Conservation (phyloP, 2,329 filamentous ascomycete species). For the Neocatenulostroma microsporum region DNA sequence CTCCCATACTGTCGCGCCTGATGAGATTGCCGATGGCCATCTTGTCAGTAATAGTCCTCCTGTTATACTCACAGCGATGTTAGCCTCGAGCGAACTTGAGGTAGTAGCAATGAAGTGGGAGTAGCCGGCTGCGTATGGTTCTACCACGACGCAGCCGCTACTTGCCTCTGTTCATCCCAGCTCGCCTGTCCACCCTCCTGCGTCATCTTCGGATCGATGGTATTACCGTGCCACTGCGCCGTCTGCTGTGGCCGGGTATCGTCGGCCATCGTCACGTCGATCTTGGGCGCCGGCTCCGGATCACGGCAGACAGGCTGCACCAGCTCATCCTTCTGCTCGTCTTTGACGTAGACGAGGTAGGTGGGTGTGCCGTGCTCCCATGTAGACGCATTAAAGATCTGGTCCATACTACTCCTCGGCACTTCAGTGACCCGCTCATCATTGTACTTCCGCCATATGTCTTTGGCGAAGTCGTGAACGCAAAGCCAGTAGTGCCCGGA, state of each 20-base stretch:
- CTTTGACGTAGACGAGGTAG: conserved; percentile 74
- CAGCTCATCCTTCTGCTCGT: conserved; percentile 52
- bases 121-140: too few relatives aligned
- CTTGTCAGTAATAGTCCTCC: too few relatives aligned
- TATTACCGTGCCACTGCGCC: too few relatives aligned
- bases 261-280: too few relatives aligned
- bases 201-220: conserved; percentile 7
- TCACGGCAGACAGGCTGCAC: conserved; percentile 40
- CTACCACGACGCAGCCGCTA: conserved; percentile 9
- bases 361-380: conserved; percentile 65
- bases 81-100: too few relatives aligned
- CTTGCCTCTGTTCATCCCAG: conserved; percentile 12
- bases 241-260: too few relatives aligned
- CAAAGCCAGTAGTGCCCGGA: conserved; percentile 94
- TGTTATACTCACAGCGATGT: too few relatives aligned
- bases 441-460: conserved; percentile 90
- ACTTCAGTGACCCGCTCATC: conserved; percentile 71
- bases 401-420: conserved; percentile 36
- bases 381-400: conserved; percentile 61
- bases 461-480: conserved; percentile 77
- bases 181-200: conserved; percentile 5
- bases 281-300: conserved; percentile 18
- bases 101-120: too few relatives aligned
- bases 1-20: too few relatives aligned
- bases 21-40: too few relatives aligned